Evolutionary conservation across 2,329 filamentous ascomycete genomes (phyloP).

Genomic region (Stagonosporopsis tanaceti): DNA sequence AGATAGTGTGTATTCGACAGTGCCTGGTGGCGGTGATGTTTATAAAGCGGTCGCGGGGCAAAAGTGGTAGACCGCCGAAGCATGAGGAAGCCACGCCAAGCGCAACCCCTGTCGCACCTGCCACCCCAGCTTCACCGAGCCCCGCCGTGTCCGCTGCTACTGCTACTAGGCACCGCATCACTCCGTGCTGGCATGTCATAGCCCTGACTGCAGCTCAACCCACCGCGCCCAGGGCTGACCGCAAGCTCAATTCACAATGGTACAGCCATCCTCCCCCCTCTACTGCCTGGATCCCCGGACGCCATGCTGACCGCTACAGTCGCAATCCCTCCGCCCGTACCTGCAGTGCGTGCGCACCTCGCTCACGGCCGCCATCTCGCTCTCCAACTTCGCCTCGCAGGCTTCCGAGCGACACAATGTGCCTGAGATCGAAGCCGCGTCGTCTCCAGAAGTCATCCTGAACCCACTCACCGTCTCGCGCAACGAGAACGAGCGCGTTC

Average conservation of each 20-base stretch:
- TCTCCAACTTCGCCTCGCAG: slow-evolving; percentile 98
- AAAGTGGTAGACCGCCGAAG: slow-evolving; percentile 39
- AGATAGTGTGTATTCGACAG: neutral
- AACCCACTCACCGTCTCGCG: slow-evolving; percentile 89
- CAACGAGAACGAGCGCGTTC: slow-evolving; percentile 95
- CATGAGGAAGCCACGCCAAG: slow-evolving; percentile 37
- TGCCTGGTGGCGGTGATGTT: slow-evolving; percentile 22
- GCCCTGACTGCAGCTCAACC: slow-evolving; percentile 29
- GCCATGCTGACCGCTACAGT: slow-evolving; percentile 61
- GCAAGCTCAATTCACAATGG: slow-evolving; percentile 39
- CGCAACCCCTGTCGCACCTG: neutral
- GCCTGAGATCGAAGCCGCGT: slow-evolving; percentile 92
- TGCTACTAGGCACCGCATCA: slow-evolving; percentile 29
- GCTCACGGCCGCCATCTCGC: slow-evolving; percentile 89
- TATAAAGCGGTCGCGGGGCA: slow-evolving; percentile 39
- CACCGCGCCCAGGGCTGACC: slow-evolving; percentile 29
- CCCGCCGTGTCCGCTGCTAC: slow-evolving; percentile 24
- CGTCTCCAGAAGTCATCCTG: slow-evolving; percentile 90
- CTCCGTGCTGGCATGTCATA: slow-evolving; percentile 45
- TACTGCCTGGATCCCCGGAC: neutral
- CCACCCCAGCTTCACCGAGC: slow-evolving; percentile 37
- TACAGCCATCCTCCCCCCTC: slow-evolving; percentile 20
- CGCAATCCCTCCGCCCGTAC: slow-evolving; percentile 95
- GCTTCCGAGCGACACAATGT: slow-evolving; percentile 97
- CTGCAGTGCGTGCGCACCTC: slow-evolving; percentile 95